Evolutionary conservation across 208 protist genomes (phyloP).

Genomic region (Acanthamoeba rhysodes): DNA sequence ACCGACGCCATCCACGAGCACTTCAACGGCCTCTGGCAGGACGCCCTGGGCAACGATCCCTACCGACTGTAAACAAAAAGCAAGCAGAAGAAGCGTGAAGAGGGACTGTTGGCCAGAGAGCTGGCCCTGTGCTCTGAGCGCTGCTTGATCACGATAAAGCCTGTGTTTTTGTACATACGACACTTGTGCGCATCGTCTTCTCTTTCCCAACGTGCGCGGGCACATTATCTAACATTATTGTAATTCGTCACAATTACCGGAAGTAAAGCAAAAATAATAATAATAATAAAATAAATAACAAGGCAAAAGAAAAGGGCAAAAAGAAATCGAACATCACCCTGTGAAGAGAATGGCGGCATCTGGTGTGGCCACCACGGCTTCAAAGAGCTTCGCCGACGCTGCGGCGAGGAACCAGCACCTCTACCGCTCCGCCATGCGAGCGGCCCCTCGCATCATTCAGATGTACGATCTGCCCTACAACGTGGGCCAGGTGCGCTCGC

Average conservation of each 20-base stretch:
- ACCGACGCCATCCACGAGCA: conserved; percentile 31
- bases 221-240: too few species aligned
- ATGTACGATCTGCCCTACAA: conserved; percentile 57
- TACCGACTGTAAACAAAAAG: background rate
- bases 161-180: too few species aligned
- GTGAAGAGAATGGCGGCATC: background rate
- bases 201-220: too few species aligned
- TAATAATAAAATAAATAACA: too few species aligned
- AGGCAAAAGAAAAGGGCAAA: background rate
- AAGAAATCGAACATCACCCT: background rate
- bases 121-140: too few species aligned
- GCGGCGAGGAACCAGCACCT: conserved; percentile 27
- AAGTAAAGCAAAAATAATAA: too few species aligned
- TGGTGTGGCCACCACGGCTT: conserved; percentile 21
- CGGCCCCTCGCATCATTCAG: conserved; percentile 59
- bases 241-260: too few species aligned
- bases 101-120: too few species aligned
- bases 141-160: too few species aligned
- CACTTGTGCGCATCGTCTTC: too few species aligned
- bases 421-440: conserved; percentile 47
- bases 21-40: conserved; percentile 34
- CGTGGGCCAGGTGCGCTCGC: background rate
- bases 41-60: conserved; percentile 18
- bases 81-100: too few species aligned
- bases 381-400: conserved; percentile 31